A percentile compares a stretch with the other conserved stretches of the same genome.
phyloP scores from a whole-genome alignment of 495 filamentous ascomycete species.

The Penicillium flavigenum region DNA sequence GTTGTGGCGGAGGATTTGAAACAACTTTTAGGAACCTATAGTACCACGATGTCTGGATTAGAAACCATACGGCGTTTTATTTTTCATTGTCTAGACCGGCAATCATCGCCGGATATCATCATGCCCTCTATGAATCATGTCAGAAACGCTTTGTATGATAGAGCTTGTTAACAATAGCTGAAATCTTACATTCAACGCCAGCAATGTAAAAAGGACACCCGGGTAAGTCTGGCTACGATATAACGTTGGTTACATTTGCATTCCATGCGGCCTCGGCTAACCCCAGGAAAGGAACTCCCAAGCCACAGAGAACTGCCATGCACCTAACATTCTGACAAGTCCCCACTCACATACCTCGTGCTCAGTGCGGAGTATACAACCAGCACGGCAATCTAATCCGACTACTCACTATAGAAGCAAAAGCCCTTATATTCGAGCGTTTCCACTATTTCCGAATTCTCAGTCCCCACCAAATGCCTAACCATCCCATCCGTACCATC shows the following conservation, averaged over 20 bases:
- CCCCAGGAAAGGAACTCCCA: neutral
- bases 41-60: neutral
- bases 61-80: neutral
- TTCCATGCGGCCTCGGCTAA: neutral
- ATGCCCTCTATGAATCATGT: slow-evolving; percentile 2
- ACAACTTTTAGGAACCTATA: neutral
- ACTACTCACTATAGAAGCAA: neutral
- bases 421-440: neutral
- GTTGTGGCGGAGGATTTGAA: no score
- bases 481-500: neutral
- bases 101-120: neutral
- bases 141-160: neutral
- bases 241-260: neutral
- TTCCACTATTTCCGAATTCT: neutral
- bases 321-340: neutral
- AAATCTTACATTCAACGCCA: neutral
- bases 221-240: neutral
- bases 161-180: neutral
- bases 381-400: neutral
- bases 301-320: neutral
- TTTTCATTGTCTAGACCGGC: neutral
- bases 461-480: neutral
- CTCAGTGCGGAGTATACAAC: neutral
- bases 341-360: neutral
- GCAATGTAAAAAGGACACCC: neutral